A percentile compares a stretch with the other conserved stretches of the same genome.
Evolutionary conservation across 2,329 filamentous ascomycete genomes (phyloP).

Genomic region (Stagonosporopsis cucurbitacearum): DNA sequence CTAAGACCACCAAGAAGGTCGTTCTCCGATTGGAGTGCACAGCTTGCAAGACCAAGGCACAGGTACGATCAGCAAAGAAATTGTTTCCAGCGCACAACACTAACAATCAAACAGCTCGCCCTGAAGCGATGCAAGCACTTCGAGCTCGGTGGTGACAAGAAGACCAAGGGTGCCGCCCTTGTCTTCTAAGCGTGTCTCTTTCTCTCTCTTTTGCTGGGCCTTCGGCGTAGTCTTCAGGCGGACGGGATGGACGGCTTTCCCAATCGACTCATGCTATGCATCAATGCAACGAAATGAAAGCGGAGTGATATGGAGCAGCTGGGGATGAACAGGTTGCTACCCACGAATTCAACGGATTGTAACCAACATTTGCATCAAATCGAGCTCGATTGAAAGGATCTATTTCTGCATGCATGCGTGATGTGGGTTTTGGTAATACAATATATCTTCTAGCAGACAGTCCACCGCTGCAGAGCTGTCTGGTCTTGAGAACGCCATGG

Average conservation of each 20-base stretch:
- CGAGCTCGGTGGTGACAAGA: constrained; percentile 99
- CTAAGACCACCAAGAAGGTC: constrained; percentile 99
- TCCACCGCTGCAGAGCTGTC: not conserved
- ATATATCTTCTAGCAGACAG: not conserved
- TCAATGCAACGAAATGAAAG: constrained; percentile 38
- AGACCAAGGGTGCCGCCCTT: constrained; percentile 99
- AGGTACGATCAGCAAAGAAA: constrained; percentile 28
- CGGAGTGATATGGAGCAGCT: constrained; percentile 36
- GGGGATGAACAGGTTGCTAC: constrained; percentile 43
- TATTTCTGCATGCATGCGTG: not conserved
- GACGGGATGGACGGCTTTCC: constrained; percentile 44
- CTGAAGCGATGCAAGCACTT: constrained; percentile 99
- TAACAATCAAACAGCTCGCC: constrained; percentile 77
- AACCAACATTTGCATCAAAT: constrained; percentile 51
- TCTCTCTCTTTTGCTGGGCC: constrained; percentile 50
- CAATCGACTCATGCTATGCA: constrained; percentile 44
- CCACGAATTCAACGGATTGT: constrained; percentile 47
- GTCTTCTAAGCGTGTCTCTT: constrained; percentile 84
- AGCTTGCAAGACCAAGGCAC: constrained; percentile 72
- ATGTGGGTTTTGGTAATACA: not conserved
- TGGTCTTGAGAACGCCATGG: not conserved
- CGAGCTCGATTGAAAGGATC: constrained; percentile 48
- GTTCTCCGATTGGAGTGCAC: constrained; percentile 98
- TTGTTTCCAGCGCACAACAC: not conserved
- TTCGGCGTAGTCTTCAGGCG: constrained; percentile 49